Conservation (phyloP, 2,329 filamentous ascomycete species). For the Fusarium napiforme region DNA sequence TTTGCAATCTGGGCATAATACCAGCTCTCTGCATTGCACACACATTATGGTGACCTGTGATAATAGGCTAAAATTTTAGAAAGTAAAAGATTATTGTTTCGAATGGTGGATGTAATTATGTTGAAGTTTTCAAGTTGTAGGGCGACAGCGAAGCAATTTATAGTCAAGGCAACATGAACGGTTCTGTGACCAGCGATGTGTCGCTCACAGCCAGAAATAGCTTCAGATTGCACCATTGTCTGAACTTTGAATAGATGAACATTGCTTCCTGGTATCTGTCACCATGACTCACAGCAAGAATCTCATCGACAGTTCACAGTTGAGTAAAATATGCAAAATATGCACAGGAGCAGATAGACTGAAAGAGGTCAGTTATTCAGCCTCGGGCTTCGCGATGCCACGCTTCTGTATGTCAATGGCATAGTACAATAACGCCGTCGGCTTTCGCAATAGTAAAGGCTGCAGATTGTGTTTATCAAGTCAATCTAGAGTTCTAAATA, state of each 20-base stretch:
- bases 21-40: accelerated
- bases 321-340: background rate
- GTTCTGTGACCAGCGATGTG: background rate
- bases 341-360: background rate
- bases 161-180: accelerated
- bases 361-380: background rate
- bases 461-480: accelerated
- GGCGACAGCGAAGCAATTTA: background rate
- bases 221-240: accelerated
- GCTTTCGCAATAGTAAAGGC: accelerated
- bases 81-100: too few relatives aligned
- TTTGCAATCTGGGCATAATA: background rate
- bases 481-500: too few relatives aligned
- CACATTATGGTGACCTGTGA: background rate
- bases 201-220: background rate
- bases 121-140: background rate
- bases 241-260: accelerated
- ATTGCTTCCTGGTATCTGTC: background rate
- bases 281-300: background rate
- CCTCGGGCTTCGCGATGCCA: accelerated
- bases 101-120: background rate
- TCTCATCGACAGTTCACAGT: too few relatives aligned
- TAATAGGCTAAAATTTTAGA: too few relatives aligned
- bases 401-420: too few relatives aligned
- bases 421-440: accelerated